phyloP scores from a whole-genome alignment of 306 rosid species.

The Aeschynomene evenia region DNA sequence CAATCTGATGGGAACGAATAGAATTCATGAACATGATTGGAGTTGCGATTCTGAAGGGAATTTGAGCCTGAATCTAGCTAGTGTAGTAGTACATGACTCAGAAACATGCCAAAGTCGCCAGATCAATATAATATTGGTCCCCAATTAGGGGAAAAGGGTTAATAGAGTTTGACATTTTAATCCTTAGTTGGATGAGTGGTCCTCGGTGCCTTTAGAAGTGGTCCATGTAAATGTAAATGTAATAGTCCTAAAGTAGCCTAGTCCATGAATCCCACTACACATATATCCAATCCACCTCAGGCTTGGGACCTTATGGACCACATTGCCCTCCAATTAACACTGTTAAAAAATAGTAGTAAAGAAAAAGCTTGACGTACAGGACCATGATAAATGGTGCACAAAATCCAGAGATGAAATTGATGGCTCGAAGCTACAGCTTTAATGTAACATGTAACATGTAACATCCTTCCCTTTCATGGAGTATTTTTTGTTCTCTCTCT shows the following conservation, averaged over 20 bases:
- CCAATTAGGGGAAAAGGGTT: neutral
- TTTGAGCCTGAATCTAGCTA: conserved; percentile 18
- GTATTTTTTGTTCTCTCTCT: conserved; percentile 5
- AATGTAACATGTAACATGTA: too few species aligned
- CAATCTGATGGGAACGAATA: neutral
- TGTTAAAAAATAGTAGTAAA: too few species aligned
- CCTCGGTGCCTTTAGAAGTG: conserved; percentile 37
- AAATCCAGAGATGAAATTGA: conserved; percentile 40
- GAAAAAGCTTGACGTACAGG: neutral
- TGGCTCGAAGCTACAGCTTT: conserved; percentile 37
- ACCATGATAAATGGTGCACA: conserved; percentile 22
- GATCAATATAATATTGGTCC: conserved; percentile 14
- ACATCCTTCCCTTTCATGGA: conserved; percentile 11
- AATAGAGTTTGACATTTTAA: neutral
- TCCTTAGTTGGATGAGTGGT: conserved; percentile 37
- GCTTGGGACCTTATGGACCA: conserved; percentile 34
- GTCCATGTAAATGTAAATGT: too few species aligned
- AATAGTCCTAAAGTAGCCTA: conserved; percentile 24
- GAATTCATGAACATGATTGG: too few species aligned
- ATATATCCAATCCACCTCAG: conserved; percentile 23
- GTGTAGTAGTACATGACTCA: neutral
- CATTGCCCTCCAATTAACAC: conserved; percentile 19
- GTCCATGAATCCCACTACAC: conserved; percentile 46
- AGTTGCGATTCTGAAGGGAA: neutral
- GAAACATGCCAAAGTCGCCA: conserved; percentile 23